Conservation (phyloP, 2,329 filamentous ascomycete species). For the Microascus cirrosus region DNA sequence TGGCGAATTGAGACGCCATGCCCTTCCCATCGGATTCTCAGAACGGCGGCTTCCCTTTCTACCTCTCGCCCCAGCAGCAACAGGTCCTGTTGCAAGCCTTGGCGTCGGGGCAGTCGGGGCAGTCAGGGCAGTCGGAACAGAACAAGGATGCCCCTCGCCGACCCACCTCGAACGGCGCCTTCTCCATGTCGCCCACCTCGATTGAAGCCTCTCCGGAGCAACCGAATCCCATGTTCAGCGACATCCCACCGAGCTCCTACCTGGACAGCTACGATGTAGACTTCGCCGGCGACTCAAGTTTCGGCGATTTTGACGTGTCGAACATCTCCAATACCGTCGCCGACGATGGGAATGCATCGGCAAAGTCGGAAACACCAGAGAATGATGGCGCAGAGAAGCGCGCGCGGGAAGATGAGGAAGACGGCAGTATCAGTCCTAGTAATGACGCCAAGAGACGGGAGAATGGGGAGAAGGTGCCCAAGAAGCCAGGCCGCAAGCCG, state of each 20-base stretch:
- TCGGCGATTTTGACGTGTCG: conserved; percentile 55
- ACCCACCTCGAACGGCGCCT: conserved; percentile 21
- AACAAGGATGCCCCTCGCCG: conserved; percentile 21
- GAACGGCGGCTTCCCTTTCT: conserved; percentile 39
- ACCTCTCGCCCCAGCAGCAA: conserved; percentile 67
- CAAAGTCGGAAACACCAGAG: conserved; percentile 49
- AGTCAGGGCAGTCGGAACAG: conserved; percentile 41
- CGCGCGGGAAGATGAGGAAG: conserved; percentile 60
- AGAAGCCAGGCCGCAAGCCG: conserved; percentile 95
- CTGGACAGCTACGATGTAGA: conserved; percentile 69
- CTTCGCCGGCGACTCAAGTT: conserved; percentile 61
- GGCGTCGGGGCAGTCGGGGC: conserved; percentile 47
- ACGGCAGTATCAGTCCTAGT: conserved; percentile 32
- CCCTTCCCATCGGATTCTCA: conserved; percentile 31
- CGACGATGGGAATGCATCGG: conserved; percentile 55
- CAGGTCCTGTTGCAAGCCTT: conserved; percentile 65
- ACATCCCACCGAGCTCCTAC: conserved; percentile 66
- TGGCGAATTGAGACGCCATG: conserved; percentile 22
- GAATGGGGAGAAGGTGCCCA: conserved; percentile 72
- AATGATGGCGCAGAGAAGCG: conserved; percentile 52
- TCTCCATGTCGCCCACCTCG: conserved; percentile 35
- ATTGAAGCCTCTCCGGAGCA: conserved; percentile 36
- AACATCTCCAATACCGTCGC: conserved; percentile 38
- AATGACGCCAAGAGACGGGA: conserved; percentile 61
- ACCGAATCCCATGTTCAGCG: conserved; percentile 12